Conservation (phyloP, 208 protist genomes). For the Acanthamoeba healyi region DNA sequence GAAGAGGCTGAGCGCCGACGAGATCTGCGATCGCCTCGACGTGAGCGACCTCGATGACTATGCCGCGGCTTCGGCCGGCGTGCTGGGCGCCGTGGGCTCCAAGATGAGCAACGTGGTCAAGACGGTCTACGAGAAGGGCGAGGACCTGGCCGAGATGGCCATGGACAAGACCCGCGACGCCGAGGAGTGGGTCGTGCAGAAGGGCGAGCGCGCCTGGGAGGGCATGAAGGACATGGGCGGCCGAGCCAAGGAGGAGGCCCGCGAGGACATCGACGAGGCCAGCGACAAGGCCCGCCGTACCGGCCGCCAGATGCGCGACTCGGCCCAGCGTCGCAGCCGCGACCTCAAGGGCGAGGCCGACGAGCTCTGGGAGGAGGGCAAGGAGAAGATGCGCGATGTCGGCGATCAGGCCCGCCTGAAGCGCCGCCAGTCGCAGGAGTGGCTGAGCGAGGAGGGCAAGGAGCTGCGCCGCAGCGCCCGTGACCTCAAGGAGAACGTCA, state of each 20-base stretch:
- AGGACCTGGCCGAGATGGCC: conserved; percentile 6
- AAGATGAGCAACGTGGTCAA: conserved; percentile 58
- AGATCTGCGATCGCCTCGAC: conserved; percentile 51
- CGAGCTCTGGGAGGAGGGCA: conserved; percentile 19
- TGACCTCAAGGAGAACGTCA: conserved; percentile 8
- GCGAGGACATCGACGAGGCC: conserved; percentile 10
- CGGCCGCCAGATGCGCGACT: conserved; percentile 18
- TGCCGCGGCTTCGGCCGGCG: neutral
- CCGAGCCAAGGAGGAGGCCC: conserved; percentile 50
- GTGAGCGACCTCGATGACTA: conserved; percentile 25
- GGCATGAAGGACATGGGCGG: conserved; percentile 34
- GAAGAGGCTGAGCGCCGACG: conserved; percentile 25
- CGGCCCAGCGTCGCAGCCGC: conserved; percentile 4
- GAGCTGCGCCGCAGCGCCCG: neutral
- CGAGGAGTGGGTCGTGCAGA: conserved; percentile 40
- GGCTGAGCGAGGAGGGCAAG: conserved; percentile 33
- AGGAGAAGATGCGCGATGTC: conserved; percentile 39
- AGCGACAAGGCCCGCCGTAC: conserved; percentile 22
- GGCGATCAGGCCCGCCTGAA: conserved; percentile 24
- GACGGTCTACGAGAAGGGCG: conserved; percentile 33
- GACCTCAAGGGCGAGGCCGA: conserved; percentile 30
- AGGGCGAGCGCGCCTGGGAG: conserved; percentile 34
- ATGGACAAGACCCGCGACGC: conserved; percentile 29
- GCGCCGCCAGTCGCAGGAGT: conserved; percentile 28
- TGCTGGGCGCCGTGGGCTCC: conserved; percentile 32